These are phyloP conservation scores for Phytophthora vignae DNA, from an alignment of 352 stramenopile species.

Conservation along the genomic window DNA sequence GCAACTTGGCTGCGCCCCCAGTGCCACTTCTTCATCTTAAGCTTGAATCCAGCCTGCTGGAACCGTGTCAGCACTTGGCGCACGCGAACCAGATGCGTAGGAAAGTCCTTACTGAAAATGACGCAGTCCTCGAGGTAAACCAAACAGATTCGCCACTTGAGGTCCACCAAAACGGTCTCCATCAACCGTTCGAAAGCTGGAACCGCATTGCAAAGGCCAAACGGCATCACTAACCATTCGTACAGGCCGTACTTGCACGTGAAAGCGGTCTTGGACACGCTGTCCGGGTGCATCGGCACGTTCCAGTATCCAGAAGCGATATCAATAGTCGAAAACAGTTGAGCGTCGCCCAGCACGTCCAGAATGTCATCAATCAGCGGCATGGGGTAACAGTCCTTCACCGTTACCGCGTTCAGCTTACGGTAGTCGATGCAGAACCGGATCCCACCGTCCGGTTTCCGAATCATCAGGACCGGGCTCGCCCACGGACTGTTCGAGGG, in stretches of 20 bases:
- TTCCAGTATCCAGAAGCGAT: conserved; percentile 6
- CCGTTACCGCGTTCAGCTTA: conserved; percentile 16
- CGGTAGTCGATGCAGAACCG: conserved; percentile 28
- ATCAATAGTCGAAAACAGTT: conserved; percentile 15
- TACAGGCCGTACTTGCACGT: too few relatives aligned
- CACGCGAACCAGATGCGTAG: not conserved
- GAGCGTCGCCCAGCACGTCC: conserved; percentile 5
- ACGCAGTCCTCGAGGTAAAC: conserved; percentile 6
- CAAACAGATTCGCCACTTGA: too few relatives aligned
- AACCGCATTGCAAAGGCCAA: too few relatives aligned
- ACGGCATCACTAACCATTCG: too few relatives aligned
- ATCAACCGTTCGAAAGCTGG: too few relatives aligned
- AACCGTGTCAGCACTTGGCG: conserved; percentile 7
- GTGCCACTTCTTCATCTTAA: conserved; percentile 18
- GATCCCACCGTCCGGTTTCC: conserved; percentile 1
- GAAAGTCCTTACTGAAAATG: conserved; percentile 12
- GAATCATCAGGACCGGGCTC: conserved; percentile 8
- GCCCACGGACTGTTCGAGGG: conserved; percentile 11
- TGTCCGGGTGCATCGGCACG: not conserved
- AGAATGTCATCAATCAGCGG: conserved; percentile 24
- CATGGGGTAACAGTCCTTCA: conserved; percentile 19
- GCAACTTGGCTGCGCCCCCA: too few relatives aligned
- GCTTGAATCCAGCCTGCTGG: not conserved
- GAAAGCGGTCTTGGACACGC: not conserved
- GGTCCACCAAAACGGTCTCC: too few relatives aligned